Conservation (phyloP, 352 stramenopile species). For the Phytophthora sp. region DNA sequence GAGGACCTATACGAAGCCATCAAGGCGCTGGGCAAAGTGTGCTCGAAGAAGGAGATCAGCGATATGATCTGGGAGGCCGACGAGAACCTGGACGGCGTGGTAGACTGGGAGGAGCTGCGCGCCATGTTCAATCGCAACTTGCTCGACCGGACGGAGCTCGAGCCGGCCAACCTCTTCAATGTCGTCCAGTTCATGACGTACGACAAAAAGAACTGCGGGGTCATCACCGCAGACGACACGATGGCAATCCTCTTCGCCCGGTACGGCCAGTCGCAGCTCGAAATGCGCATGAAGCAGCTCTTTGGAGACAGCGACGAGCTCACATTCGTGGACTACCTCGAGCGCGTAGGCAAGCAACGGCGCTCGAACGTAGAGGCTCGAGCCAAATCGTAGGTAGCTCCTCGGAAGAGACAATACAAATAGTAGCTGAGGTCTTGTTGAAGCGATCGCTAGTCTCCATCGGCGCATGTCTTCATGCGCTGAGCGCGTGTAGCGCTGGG, state of each 20-base stretch:
- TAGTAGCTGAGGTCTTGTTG: neutral
- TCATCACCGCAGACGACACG: constrained; percentile 96
- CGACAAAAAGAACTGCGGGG: constrained; percentile 94
- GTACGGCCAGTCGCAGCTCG: constrained; percentile 88
- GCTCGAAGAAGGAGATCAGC: constrained; percentile 95
- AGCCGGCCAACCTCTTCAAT: constrained; percentile 96
- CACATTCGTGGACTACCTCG: constrained; percentile 81
- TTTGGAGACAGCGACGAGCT: constrained; percentile 90
- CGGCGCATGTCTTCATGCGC: no score
- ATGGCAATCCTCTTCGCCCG: constrained; percentile 98
- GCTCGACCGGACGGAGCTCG: constrained; percentile 94
- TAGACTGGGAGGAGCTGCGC: constrained; percentile 96
- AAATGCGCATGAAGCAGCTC: constrained; percentile 92
- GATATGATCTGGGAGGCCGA: constrained; percentile 99
- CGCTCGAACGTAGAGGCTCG: constrained; percentile 63
- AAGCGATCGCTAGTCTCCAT: no score
- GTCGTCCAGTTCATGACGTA: constrained; percentile 99
- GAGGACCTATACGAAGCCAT: constrained; percentile 94
- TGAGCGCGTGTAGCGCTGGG: no score
- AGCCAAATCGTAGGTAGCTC: constrained; percentile 42
- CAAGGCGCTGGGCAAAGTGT: constrained; percentile 93
- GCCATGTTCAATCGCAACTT: constrained; percentile 98
- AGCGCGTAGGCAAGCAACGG: constrained; percentile 77
- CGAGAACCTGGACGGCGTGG: constrained; percentile 95
- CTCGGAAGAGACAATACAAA: constrained; percentile 14